Evolutionary conservation across 2,329 filamentous ascomycete species (phyloP).

Genomic region (Thelonectria blattea): DNA sequence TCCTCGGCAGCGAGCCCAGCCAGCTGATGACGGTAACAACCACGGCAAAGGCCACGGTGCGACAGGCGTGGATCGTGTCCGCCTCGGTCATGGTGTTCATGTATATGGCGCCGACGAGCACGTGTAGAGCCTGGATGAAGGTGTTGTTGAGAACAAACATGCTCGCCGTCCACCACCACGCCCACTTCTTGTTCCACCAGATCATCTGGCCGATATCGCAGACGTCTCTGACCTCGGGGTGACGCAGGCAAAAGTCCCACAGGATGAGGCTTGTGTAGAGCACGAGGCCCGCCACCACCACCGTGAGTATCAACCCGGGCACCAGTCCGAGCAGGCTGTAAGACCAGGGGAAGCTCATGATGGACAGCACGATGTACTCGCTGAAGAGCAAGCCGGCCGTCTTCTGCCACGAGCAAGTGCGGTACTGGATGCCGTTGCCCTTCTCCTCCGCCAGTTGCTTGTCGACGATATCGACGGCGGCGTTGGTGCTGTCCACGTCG

Average conservation of each 20-base stretch:
- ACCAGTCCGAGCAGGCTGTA: slow-evolving; percentile 88
- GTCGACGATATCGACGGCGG: slow-evolving; percentile 53
- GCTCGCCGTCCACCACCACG: slow-evolving; percentile 71
- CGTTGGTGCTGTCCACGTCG: slow-evolving; percentile 53
- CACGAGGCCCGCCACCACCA: slow-evolving; percentile 77
- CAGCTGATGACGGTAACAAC: slow-evolving; percentile 78
- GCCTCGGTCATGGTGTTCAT: slow-evolving; percentile 84
- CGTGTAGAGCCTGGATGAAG: slow-evolving; percentile 84
- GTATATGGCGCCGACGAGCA: slow-evolving; percentile 84
- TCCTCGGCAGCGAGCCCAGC: slow-evolving; percentile 81
- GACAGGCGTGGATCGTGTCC: slow-evolving; percentile 66
- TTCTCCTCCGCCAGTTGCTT: slow-evolving; percentile 79
- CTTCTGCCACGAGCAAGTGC: slow-evolving; percentile 95
- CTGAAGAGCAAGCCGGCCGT: slow-evolving; percentile 90
- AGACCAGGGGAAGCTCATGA: slow-evolving; percentile 96
- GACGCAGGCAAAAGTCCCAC: slow-evolving; percentile 88
- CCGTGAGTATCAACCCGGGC: slow-evolving; percentile 81
- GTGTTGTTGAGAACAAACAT: slow-evolving; percentile 97
- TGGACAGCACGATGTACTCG: slow-evolving; percentile 90
- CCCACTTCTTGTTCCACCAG: slow-evolving; percentile 83
- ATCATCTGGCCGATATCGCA: slow-evolving; percentile 96
- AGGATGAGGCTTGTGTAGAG: slow-evolving; percentile 71
- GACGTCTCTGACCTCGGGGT: slow-evolving; percentile 90
- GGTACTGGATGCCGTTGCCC: slow-evolving; percentile 83
- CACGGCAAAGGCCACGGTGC: slow-evolving; percentile 81